phyloP scores from a whole-genome alignment of 2,329 filamentous ascomycete species.

The Hysterium pulicare region DNA sequence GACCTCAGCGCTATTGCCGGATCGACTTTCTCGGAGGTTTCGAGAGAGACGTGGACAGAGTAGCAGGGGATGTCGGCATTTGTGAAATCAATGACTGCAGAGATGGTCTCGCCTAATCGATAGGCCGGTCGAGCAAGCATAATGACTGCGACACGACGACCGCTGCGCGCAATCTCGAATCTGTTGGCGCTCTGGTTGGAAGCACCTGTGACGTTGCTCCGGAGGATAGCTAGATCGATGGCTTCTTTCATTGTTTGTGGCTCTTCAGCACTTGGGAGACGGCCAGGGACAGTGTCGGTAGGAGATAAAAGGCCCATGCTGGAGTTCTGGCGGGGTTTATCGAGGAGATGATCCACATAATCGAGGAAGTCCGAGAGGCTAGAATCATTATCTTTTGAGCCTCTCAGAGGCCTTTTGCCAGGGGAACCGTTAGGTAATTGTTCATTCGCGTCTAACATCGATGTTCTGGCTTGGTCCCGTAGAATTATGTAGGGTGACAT shows the following conservation, averaged over 20 bases:
- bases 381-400: slow-evolving; percentile 42
- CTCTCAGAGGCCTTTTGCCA: slow-evolving; percentile 16
- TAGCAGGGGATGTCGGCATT: slow-evolving; percentile 78
- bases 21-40: slow-evolving; percentile 82
- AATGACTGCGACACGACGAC: slow-evolving; percentile 85
- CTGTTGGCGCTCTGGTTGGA: slow-evolving; percentile 82
- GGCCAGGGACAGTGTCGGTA: slow-evolving; percentile 53
- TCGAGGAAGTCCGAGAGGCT: slow-evolving; percentile 33
- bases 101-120: slow-evolving; percentile 82
- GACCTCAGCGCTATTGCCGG: slow-evolving; percentile 77
- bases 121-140: slow-evolving; percentile 86
- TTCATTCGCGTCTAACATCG: slow-evolving; percentile 28
- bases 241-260: slow-evolving; percentile 70
- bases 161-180: slow-evolving; percentile 91
- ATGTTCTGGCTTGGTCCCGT: slow-evolving; percentile 68
- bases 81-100: slow-evolving; percentile 78
- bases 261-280: slow-evolving; percentile 56
- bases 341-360: slow-evolving; percentile 48
- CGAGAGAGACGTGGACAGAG: slow-evolving; percentile 76
- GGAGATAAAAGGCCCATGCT: slow-evolving; percentile 65
- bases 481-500: slow-evolving; percentile 92
- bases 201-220: slow-evolving; percentile 56
- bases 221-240: slow-evolving; percentile 86
- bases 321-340: slow-evolving; percentile 32
- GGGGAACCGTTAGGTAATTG: slow-evolving; percentile 12